A percentile compares a stretch with the other conserved stretches of the same genome.
Evolutionary conservation across 2,329 filamentous ascomycete species (phyloP).

Genomic region (Penicillium sp.): DNA sequence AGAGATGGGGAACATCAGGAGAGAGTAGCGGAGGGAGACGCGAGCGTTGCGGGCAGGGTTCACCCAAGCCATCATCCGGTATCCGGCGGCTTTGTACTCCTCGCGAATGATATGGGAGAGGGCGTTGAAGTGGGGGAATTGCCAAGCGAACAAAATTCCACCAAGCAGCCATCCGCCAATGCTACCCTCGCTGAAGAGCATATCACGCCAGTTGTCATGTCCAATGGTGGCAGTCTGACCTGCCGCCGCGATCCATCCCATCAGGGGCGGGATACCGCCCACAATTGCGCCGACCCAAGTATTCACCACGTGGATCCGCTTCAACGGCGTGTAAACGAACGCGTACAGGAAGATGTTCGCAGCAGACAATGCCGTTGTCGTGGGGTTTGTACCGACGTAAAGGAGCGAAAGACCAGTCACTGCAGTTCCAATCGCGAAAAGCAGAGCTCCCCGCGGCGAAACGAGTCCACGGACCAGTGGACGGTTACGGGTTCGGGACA

Average conservation of each 20-base stretch:
- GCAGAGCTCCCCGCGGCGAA: constrained; percentile 66
- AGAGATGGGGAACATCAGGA: constrained; percentile 85
- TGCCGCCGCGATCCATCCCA: constrained; percentile 96
- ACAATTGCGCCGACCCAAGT: constrained; percentile 95
- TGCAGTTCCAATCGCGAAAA: constrained; percentile 78
- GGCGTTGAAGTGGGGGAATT: constrained; percentile 98
- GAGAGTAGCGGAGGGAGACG: constrained; percentile 83
- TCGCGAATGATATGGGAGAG: constrained; percentile 85
- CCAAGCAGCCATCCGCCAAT: constrained; percentile 88
- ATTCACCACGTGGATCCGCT: constrained; percentile 81
- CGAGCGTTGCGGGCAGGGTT: constrained; percentile 83
- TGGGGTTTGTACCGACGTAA: constrained; percentile 91
- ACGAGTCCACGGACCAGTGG: constrained; percentile 84
- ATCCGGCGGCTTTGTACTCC: constrained; percentile 75
- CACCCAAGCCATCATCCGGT: constrained; percentile 78
- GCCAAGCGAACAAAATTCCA: constrained; percentile 86
- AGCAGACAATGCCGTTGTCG: constrained; percentile 80
- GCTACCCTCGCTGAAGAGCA: constrained; percentile 69
- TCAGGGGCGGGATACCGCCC: constrained; percentile 89
- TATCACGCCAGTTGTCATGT: constrained; percentile 74
- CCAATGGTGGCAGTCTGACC: constrained; percentile 76
- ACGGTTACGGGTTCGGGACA: constrained; percentile 89
- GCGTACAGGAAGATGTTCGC: constrained; percentile 89
- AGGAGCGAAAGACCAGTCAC: constrained; percentile 69
- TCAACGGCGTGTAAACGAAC: constrained; percentile 88